Evolutionary conservation across 768 basidiomycete species (phyloP).

Genomic region (Xerocomellus amylosporus): DNA sequence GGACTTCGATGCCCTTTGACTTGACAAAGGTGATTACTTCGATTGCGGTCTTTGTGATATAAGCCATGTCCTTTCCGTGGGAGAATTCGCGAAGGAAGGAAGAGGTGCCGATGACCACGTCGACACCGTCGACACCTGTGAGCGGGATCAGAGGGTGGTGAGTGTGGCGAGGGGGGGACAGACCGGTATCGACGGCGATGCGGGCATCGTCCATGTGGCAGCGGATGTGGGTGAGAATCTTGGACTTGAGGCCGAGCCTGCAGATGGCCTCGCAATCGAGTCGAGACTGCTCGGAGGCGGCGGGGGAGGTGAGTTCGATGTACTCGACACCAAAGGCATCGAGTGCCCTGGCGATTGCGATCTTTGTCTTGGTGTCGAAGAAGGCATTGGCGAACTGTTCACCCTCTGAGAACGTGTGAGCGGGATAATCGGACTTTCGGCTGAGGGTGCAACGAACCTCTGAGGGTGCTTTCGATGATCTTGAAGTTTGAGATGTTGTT

Average conservation of each 20-base stretch:
- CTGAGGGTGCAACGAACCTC: constrained; percentile 55
- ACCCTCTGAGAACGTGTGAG: constrained; percentile 61
- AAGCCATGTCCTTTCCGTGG: constrained; percentile 99
- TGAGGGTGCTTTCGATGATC: constrained; percentile 95
- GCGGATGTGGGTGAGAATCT: constrained; percentile 97
- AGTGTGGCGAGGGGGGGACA: constrained; percentile 14
- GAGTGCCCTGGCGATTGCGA: constrained; percentile 95
- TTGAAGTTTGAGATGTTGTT: constrained; percentile 92
- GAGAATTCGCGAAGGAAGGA: constrained; percentile 99
- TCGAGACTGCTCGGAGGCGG: constrained; percentile 93
- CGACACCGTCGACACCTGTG: constrained; percentile 94
- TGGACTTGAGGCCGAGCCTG: constrained; percentile 94
- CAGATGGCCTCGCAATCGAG: constrained; percentile 97
- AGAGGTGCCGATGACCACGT: constrained; percentile 98
- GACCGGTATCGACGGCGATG: constrained; percentile 96
- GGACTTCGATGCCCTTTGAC: constrained; percentile 98
- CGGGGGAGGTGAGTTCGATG: constrained; percentile 98
- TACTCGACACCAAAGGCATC: constrained; percentile 99
- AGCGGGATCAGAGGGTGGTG: neutral
- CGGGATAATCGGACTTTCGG: constrained; percentile 15
- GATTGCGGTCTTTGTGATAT: constrained; percentile 98
- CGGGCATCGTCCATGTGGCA: constrained; percentile 99
- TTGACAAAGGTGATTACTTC: constrained; percentile 99
- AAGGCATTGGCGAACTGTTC: constrained; percentile 99
- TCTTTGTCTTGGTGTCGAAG: constrained; percentile 99